Percentiles rank a stretch among this genome's conserved stretches.
These are phyloP conservation scores for Seiridium unicorne DNA, from an alignment of 2,329 filamentous ascomycete genomes.

Conservation along the genomic window DNA sequence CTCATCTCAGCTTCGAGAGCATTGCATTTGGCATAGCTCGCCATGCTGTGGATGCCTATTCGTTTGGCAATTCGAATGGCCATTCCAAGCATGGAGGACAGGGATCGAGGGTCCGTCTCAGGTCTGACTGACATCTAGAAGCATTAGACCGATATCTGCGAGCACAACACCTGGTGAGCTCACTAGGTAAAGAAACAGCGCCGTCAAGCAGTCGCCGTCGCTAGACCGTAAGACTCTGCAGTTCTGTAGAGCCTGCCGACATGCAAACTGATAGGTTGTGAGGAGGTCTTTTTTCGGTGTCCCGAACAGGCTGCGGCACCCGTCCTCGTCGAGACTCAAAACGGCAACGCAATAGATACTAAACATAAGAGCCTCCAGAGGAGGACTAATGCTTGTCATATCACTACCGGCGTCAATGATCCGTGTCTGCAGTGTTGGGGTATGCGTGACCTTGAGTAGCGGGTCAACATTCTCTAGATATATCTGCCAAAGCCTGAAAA, in stretches of 20 bases:
- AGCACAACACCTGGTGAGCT: conserved; percentile 15
- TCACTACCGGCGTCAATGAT: conserved; percentile 50
- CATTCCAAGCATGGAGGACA: conserved; percentile 51
- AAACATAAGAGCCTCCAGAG: conserved; percentile 57
- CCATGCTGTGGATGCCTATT: conserved; percentile 54
- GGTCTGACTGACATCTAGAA: conserved; percentile 45
- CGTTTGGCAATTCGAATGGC: conserved; percentile 56
- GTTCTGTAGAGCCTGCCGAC: conserved; percentile 52
- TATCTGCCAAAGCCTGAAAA: conserved; percentile 54
- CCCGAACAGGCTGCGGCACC: conserved; percentile 41
- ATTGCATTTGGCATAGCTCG: conserved; percentile 19
- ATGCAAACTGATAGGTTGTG: conserved; percentile 43
- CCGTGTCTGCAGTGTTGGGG: conserved; percentile 49
- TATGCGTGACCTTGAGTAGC: conserved; percentile 57
- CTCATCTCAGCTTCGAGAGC: conserved; percentile 57
- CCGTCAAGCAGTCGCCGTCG: conserved; percentile 54
- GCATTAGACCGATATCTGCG: conserved; percentile 45
- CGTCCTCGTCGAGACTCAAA: conserved; percentile 38
- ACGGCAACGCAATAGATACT: conserved; percentile 45
- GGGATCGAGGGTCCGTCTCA: conserved; percentile 44
- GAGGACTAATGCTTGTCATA: conserved; percentile 32
- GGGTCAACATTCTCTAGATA: conserved; percentile 60
- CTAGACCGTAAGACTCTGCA: conserved; percentile 47
- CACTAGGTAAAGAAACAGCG: conserved; percentile 56
- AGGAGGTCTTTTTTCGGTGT: conserved; percentile 38